These are phyloP conservation scores for Colletotrichum sp. DNA, from an alignment of 2,329 filamentous ascomycete genomes.

Conservation along the genomic window DNA sequence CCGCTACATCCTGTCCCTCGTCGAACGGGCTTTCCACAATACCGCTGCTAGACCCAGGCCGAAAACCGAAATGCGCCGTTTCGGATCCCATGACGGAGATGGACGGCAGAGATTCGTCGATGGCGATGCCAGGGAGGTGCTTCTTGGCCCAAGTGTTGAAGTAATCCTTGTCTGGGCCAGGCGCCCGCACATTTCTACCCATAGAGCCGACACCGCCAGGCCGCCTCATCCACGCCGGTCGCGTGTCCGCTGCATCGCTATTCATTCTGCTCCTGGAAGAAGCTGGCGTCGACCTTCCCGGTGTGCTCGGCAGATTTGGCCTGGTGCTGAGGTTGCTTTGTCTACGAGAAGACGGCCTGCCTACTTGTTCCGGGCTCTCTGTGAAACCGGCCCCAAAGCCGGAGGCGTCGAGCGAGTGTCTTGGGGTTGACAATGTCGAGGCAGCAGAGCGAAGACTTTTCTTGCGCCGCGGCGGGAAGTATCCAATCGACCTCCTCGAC, in stretches of 20 bases:
- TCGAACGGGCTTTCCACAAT: slow-evolving; percentile 59
- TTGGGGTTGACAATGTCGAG: slow-evolving; percentile 71
- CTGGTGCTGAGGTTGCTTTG: slow-evolving; percentile 45
- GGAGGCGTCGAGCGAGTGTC: slow-evolving; percentile 61
- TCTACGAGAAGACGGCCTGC: slow-evolving; percentile 40
- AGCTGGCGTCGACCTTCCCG: slow-evolving; percentile 32
- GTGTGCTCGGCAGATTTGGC: slow-evolving; percentile 30
- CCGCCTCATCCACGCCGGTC: slow-evolving; percentile 72
- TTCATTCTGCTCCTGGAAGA: slow-evolving; percentile 41
- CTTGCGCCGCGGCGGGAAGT: slow-evolving; percentile 89
- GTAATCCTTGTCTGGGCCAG: slow-evolving; percentile 83
- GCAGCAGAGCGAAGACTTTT: slow-evolving; percentile 75
- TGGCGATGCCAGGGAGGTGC: slow-evolving; percentile 79
- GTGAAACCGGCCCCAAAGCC: not conserved
- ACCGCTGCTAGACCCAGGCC: slow-evolving; percentile 36
- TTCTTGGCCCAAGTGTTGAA: slow-evolving; percentile 85
- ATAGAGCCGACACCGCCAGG: slow-evolving; percentile 91
- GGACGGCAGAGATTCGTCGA: slow-evolving; percentile 68
- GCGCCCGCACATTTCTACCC: slow-evolving; percentile 70
- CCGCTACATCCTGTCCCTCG: slow-evolving; percentile 47
- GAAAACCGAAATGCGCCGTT: slow-evolving; percentile 62
- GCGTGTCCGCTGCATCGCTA: slow-evolving; percentile 42
- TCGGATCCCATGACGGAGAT: slow-evolving; percentile 70
- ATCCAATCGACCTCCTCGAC: slow-evolving; percentile 80
- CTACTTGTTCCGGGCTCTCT: slow-evolving; percentile 17